Conservation (phyloP, 192 early-diverging fungal species). For the Pilaira anomala region DNA sequence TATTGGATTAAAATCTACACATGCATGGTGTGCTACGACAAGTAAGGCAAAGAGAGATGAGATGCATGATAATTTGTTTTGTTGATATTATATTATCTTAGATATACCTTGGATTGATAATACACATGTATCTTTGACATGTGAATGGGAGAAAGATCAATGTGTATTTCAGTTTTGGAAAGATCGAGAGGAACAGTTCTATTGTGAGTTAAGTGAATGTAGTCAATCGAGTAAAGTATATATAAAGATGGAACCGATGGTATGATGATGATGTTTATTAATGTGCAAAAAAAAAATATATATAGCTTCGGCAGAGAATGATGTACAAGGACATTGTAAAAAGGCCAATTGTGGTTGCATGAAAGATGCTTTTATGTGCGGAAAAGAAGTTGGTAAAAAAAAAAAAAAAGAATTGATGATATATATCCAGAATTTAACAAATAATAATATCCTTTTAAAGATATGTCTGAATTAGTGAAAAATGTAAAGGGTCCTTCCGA, state of each 20-base stretch:
- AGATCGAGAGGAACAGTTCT: slow-evolving; percentile 80
- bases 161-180: slow-evolving; percentile 66
- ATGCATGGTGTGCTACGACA: slow-evolving; percentile 39
- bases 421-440: background rate
- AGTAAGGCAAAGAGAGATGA: too few relatives aligned
- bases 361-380: slow-evolving; percentile 76
- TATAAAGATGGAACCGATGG: background rate
- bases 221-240: slow-evolving; percentile 31
- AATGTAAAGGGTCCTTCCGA: slow-evolving; percentile 37
- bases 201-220: slow-evolving; percentile 75
- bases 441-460: background rate
- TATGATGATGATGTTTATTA: background rate
- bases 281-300: background rate
- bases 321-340: slow-evolving; percentile 49
- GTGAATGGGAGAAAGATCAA: slow-evolving; percentile 45
- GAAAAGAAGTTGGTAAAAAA: slow-evolving; percentile 51
- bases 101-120: slow-evolving; percentile 48
- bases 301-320: slow-evolving; percentile 18
- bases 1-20: slow-evolving; percentile 34
- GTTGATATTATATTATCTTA: background rate
- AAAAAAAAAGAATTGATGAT: background rate
- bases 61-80: background rate
- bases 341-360: slow-evolving; percentile 76
- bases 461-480: slow-evolving; percentile 36
- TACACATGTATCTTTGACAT: slow-evolving; percentile 57